Conservation (phyloP, 306 rosid genomes). For the Astragalus membranaceus region DNA sequence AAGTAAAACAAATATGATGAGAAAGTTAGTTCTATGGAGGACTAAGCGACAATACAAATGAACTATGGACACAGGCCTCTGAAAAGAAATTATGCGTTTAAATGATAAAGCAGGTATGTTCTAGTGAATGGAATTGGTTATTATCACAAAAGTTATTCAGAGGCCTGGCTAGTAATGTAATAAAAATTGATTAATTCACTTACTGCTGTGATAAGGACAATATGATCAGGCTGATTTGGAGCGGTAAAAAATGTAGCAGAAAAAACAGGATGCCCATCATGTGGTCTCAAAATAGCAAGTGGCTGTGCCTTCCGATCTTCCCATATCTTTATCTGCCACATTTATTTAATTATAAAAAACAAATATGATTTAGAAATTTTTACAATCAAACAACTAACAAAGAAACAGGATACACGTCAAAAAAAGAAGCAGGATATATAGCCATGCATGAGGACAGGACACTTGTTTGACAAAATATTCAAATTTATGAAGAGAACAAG, state of each 20-base stretch:
- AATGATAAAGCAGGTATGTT: background rate
- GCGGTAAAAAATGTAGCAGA: slow-evolving; percentile 82
- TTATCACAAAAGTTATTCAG: background rate
- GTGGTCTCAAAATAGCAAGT: slow-evolving; percentile 71
- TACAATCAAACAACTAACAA: slow-evolving; percentile 11
- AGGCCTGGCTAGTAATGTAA: background rate
- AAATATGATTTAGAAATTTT: background rate
- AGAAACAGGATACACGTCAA: background rate
- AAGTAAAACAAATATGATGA: slow-evolving; percentile 10
- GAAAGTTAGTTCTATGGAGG: background rate
- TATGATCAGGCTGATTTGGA: slow-evolving; percentile 84
- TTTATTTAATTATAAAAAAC: slow-evolving; percentile 8
- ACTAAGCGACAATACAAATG: background rate
- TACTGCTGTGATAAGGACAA: slow-evolving; percentile 89
- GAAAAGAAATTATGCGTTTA: background rate
- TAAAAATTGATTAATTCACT: slow-evolving; percentile 15
- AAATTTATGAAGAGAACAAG: background rate
- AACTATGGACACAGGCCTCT: background rate
- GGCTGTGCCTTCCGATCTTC: slow-evolving; percentile 86
- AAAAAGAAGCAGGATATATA: background rate
- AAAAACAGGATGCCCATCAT: slow-evolving; percentile 84
- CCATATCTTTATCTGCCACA: slow-evolving; percentile 84
- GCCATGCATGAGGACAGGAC: background rate
- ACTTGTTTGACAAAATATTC: background rate
- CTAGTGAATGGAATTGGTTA: background rate